Evolutionary conservation across 1,284 basidiomycete species (phyloP).

Genomic region (Cryptococcus floricola): DNA sequence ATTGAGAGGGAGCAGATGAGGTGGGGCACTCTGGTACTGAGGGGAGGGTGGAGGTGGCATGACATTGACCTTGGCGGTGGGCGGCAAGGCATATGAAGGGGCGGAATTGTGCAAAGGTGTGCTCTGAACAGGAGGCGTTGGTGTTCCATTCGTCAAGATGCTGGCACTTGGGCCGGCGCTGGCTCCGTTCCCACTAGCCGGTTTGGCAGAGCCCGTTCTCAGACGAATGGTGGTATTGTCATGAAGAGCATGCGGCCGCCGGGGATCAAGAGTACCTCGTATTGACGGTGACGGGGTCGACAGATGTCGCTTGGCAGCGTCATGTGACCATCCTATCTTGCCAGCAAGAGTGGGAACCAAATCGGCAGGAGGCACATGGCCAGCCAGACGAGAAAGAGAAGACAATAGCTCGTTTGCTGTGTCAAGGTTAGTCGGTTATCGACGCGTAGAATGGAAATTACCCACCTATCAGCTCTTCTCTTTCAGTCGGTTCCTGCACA

Average conservation of each 20-base stretch:
- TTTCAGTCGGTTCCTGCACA: conserved; percentile 19
- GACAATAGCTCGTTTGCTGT: conserved; percentile 33
- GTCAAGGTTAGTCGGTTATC: conserved; percentile 4
- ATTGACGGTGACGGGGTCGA: conserved; percentile 25
- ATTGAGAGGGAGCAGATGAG: conserved; percentile 7
- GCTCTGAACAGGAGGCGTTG: too few relatives aligned
- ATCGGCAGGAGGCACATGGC: conserved; percentile 13
- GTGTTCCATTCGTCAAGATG: too few relatives aligned
- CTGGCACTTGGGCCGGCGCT: too few relatives aligned
- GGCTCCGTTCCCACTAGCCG: not conserved
- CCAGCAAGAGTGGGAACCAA: conserved; percentile 7
- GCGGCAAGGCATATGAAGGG: conserved; percentile 4
- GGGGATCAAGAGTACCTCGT: conserved; percentile 41
- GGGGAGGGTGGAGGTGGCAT: conserved; percentile 18
- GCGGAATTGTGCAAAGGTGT: not conserved
- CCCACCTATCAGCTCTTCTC: conserved; percentile 37
- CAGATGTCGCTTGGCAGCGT: conserved; percentile 25
- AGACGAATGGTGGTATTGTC: conserved; percentile 32
- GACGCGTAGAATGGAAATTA: not conserved
- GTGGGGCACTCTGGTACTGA: conserved; percentile 8
- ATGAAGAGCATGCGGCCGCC: conserved; percentile 38
- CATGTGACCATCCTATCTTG: conserved; percentile 31
- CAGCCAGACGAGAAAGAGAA: conserved; percentile 28
- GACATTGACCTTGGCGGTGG: conserved; percentile 4
- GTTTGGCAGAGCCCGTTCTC: conserved; percentile 4